Evolutionary conservation across 371 early-diverging fungal genomes (phyloP), one percentile per base, ranked within the genome.

Genomic region (Haplosporangium sp.): DNA sequence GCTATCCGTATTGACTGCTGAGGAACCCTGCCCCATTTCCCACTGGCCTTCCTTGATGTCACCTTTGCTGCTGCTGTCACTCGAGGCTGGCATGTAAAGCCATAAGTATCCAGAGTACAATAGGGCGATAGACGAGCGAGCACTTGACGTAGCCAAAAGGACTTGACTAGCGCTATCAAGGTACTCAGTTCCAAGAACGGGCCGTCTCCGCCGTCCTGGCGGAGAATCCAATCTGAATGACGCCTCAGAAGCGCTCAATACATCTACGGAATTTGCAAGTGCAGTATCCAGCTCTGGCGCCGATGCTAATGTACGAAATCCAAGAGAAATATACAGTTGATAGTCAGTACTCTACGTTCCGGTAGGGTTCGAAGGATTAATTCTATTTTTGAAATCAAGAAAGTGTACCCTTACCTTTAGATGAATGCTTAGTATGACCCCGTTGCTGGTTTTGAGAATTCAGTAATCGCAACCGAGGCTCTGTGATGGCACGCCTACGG

Each of bases 111-210:
- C 77, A 16, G 67, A 67, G 42, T 67, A 77, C 4, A 71, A 13
- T 3, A 64, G 77, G 5, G 72, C 72, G 18, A 58, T 67, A 5
- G 77, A 77, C 0, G 71, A 71, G 14, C 72, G 67, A 20, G 77
- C 71, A 46, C 77, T 71, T 2, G 72, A 70, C 5, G 67, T 55
- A 5, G 67, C 77, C 59, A 77, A 40, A 6, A 77, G 61, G 1
- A 55, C 53, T 18, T 77, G 64, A 37, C 77, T 77, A 7, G 77
- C 72, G 11, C 45, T 64, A 20, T 77, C 77, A 6, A 77, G 54
- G n/a, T 63, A 67, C 51, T 77, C 77, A 13, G 77, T 77, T 38
- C 77, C 77, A 40, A 71, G 68, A 0, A 77, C 54, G n/a, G 71
- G 77, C 7, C 67, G 62, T 14, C 61, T 37, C 54, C 48, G 43